A percentile compares a stretch with the other conserved stretches of the same genome.
phyloP scores from a whole-genome alignment of 176 grass and related monocot genomes.

The Musa beccarii region DNA sequence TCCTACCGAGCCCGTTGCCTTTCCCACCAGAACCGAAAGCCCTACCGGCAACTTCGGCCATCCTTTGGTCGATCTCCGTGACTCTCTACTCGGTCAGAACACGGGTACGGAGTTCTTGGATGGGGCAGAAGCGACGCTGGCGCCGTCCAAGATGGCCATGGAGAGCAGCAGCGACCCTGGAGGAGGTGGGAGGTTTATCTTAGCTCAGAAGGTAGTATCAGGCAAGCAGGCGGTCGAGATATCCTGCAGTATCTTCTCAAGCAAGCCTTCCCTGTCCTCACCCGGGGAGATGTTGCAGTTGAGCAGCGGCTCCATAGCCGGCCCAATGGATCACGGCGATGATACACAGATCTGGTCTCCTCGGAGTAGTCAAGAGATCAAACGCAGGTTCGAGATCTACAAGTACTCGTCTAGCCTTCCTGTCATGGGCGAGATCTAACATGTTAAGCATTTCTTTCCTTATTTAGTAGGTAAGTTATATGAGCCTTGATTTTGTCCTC shows the following conservation, averaged over 20 bases:
- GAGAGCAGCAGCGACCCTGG: slow-evolving; percentile 4
- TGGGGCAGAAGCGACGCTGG: background rate
- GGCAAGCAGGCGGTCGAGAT: slow-evolving; percentile 10
- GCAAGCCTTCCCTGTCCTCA: slow-evolving; percentile 31
- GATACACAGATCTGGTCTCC: slow-evolving; percentile 51
- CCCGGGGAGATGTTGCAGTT: slow-evolving; percentile 17
- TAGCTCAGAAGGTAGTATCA: slow-evolving; percentile 15
- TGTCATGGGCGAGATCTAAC: too few species aligned
- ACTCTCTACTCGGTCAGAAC: slow-evolving; percentile 35
- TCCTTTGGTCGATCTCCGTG: slow-evolving; percentile 41
- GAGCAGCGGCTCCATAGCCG: slow-evolving; percentile 11
- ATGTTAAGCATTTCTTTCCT: too few species aligned
- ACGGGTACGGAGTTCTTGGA: slow-evolving; percentile 35
- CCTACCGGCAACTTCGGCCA: slow-evolving; percentile 29
- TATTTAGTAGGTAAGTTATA: too few species aligned
- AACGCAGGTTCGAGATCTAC: slow-evolving; percentile 60
- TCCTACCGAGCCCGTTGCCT: slow-evolving; percentile 20
- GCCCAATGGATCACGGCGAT: slow-evolving; percentile 23
- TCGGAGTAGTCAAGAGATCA: slow-evolving; percentile 36
- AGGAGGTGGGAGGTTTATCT: slow-evolving; percentile 14
- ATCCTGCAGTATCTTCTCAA: slow-evolving; percentile 22
- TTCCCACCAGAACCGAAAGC: slow-evolving; percentile 23
- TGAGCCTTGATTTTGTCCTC: too few species aligned
- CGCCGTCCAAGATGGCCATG: background rate
- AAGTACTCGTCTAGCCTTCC: background rate